These are phyloP conservation scores for Circinella umbellata DNA, from an alignment of 371 early-diverging fungal species.

Conservation along the genomic window DNA sequence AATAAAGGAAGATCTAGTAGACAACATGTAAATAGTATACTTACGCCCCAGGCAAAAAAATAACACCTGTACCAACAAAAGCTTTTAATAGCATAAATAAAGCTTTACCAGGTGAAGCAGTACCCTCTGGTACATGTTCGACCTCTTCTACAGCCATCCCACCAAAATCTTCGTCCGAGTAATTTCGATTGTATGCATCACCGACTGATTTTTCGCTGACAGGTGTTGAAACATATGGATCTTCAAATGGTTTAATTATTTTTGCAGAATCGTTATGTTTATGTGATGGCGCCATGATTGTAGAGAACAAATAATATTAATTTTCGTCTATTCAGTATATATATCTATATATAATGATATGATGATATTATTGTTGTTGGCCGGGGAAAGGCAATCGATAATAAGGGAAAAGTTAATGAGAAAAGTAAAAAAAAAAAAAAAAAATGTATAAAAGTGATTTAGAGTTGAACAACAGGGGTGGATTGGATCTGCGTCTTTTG, in stretches of 20 bases:
- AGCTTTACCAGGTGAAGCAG: constrained; percentile 66
- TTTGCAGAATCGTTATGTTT: constrained; percentile 13
- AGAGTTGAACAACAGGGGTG: neutral
- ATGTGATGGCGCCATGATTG: neutral
- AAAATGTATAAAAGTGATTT: neutral
- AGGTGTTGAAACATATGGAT: neutral
- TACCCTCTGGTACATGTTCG: constrained; percentile 34
- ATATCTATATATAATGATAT: too few relatives aligned
- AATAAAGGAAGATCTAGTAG: neutral
- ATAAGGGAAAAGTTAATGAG: neutral
- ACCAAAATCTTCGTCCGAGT: neutral
- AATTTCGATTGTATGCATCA: neutral
- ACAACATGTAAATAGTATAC: neutral
- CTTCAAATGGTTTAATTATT: neutral
- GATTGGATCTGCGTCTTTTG: neutral
- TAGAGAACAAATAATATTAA: neutral
- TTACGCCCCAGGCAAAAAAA: constrained; percentile 46
- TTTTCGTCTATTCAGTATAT: too few relatives aligned
- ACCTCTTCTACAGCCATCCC: neutral
- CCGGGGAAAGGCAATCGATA: too few relatives aligned
- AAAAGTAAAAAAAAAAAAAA: neutral
- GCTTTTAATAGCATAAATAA: constrained; percentile 80
- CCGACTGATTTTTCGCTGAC: neutral
- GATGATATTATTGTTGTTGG: too few relatives aligned
- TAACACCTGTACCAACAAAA: constrained; percentile 77